Evolutionary conservation across 2,329 filamentous ascomycete species (phyloP).

Genomic region (Colletotrichum tofieldiae): DNA sequence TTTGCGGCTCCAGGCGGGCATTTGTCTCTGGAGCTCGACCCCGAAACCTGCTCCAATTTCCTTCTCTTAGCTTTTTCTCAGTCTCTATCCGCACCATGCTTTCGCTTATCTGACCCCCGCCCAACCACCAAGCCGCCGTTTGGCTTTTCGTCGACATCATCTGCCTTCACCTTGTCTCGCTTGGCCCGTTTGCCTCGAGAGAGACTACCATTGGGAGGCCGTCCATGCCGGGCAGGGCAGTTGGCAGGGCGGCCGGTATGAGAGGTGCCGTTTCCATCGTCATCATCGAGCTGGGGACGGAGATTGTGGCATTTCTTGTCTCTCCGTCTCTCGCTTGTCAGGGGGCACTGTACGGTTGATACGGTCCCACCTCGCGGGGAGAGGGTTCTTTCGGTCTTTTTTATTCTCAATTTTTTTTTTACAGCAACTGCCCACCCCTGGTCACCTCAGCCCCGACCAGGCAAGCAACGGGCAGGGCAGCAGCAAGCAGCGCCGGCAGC

Average conservation of each 20-base stretch:
- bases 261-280: slow-evolving; percentile 33
- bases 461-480: neutral
- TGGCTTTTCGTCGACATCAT: slow-evolving; percentile 18
- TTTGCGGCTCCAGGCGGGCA: slow-evolving; percentile 31
- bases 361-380: slow-evolving; percentile 23
- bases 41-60: neutral
- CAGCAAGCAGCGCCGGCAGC: neutral
- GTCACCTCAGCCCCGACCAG: slow-evolving; percentile 3
- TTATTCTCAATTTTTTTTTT: neutral
- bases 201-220: neutral
- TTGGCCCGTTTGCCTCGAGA: neutral
- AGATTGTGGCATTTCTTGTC: slow-evolving; percentile 42
- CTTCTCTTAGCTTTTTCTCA: neutral
- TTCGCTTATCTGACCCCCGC: slow-evolving; percentile 5
- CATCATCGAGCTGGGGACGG: slow-evolving; percentile 39
- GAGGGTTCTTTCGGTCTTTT: neutral
- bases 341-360: slow-evolving; percentile 19
- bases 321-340: slow-evolving; percentile 14
- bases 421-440: neutral
- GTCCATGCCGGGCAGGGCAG: neutral
- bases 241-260: slow-evolving; percentile 28
- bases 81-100: slow-evolving; percentile 1
- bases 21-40: slow-evolving; percentile 1
- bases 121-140: slow-evolving; percentile 25
- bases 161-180: neutral